phyloP scores from a whole-genome alignment of 2,329 filamentous ascomycete genomes.

The Cladosporium oxysporum region DNA sequence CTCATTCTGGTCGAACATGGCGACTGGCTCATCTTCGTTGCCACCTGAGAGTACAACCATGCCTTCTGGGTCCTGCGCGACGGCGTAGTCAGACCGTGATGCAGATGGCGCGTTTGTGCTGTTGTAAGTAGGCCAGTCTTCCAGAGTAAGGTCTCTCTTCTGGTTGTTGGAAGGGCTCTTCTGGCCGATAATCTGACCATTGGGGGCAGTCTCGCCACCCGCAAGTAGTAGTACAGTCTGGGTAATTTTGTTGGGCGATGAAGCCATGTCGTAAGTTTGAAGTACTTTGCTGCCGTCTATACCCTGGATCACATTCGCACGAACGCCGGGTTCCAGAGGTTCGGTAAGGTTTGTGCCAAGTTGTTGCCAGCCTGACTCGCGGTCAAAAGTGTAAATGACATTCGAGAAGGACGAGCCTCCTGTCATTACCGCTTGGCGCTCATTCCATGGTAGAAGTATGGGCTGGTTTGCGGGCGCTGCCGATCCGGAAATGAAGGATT shows the following conservation, averaged over 20 bases:
- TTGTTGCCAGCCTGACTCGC: slow-evolving; percentile 64
- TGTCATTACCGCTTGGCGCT: slow-evolving; percentile 69
- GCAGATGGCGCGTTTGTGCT: slow-evolving; percentile 66
- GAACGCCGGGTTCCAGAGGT: slow-evolving; percentile 33
- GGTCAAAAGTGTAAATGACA: slow-evolving; percentile 71
- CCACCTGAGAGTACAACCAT: slow-evolving; percentile 80
- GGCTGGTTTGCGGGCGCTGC: slow-evolving; percentile 68
- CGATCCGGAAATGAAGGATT: slow-evolving; percentile 55
- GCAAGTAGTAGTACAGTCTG: slow-evolving; percentile 67
- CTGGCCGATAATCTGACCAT: slow-evolving; percentile 50
- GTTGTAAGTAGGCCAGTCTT: slow-evolving; percentile 78
- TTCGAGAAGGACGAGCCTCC: slow-evolving; percentile 69
- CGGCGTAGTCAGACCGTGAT: slow-evolving; percentile 67
- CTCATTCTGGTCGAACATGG: slow-evolving; percentile 72
- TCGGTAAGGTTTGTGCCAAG: slow-evolving; percentile 65
- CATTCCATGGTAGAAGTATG: slow-evolving; percentile 73
- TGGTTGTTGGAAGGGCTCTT: slow-evolving; percentile 37
- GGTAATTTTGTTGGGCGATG: slow-evolving; percentile 72
- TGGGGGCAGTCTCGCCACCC: slow-evolving; percentile 54
- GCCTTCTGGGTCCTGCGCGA: slow-evolving; percentile 67
- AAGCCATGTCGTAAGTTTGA: slow-evolving; percentile 73
- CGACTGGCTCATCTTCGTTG: slow-evolving; percentile 64
- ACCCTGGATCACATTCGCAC: slow-evolving; percentile 65
- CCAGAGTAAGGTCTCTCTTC: slow-evolving; percentile 58
- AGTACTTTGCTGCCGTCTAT: slow-evolving; percentile 77